Conservation (phyloP, 1,284 basidiomycete species). For the Erythrobasidium hasegawianum region DNA sequence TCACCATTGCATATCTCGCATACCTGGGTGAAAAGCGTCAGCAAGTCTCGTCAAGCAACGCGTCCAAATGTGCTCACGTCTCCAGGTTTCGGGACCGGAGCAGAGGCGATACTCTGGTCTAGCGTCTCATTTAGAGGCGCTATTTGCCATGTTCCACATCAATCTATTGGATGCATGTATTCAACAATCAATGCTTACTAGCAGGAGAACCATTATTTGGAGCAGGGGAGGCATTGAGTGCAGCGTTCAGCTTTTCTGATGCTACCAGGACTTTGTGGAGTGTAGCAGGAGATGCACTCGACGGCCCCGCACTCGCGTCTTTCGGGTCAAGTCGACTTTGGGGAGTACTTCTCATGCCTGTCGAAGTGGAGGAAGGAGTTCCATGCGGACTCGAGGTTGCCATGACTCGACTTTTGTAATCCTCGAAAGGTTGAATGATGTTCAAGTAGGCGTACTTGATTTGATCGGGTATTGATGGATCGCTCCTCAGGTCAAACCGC, state of each 20-base stretch:
- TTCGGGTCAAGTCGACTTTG: conserved; percentile 35
- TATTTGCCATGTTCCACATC: too few species aligned
- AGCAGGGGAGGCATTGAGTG: conserved; percentile 33
- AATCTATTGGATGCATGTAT: too few species aligned
- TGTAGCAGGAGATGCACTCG: conserved; percentile 2
- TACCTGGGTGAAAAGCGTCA: conserved; percentile 49
- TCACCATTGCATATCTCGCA: conserved; percentile 68
- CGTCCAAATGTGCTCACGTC: background rate
- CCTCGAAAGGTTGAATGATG: conserved; percentile 90
- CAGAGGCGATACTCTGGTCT: too few species aligned
- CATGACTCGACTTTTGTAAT: conserved; percentile 62
- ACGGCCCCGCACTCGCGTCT: background rate
- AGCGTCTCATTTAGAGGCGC: too few species aligned
- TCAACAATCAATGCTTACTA: too few species aligned
- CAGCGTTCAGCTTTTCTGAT: conserved; percentile 43
- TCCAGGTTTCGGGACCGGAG: background rate
- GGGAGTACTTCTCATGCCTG: background rate
- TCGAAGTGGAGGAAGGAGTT: conserved; percentile 10
- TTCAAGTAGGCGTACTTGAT: conserved; percentile 84
- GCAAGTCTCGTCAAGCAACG: background rate
- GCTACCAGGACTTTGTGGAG: conserved; percentile 40
- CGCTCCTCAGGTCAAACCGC: conserved; percentile 41
- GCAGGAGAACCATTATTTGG: background rate
- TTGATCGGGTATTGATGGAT: conserved; percentile 73
- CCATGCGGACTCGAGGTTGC: conserved; percentile 36